phyloP scores from a whole-genome alignment of 768 basidiomycete genomes.

The Termitomyces sp. region DNA sequence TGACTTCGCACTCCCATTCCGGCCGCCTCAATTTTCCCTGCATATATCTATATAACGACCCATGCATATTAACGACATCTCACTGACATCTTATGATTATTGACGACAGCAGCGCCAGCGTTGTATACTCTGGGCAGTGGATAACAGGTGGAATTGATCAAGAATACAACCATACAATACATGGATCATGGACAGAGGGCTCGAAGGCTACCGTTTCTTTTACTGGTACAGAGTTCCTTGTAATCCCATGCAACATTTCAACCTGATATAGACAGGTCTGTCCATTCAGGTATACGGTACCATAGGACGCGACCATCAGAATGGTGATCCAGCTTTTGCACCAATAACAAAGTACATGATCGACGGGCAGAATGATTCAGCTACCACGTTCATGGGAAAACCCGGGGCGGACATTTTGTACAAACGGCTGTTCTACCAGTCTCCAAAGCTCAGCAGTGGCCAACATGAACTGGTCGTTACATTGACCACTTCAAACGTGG shows the following conservation, averaged over 20 bases:
- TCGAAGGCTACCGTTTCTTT: conserved; percentile 3
- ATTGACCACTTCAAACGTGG: conserved; percentile 1
- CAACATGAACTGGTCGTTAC: conserved; percentile 4
- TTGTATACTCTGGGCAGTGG: conserved; percentile 6
- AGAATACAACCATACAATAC: conserved; percentile 1
- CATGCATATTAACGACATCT: background rate
- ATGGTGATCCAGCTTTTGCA: conserved; percentile 7
- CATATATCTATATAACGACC: background rate
- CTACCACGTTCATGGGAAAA: background rate
- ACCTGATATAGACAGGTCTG: background rate
- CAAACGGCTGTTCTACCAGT: conserved; percentile 1
- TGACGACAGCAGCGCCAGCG: conserved; percentile 3
- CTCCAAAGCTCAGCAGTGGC: conserved; percentile 1
- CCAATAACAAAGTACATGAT: conserved; percentile 6
- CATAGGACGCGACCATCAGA: conserved; percentile 7
- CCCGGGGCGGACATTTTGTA: background rate
- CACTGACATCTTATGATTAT: background rate
- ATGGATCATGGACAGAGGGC: conserved; percentile 3
- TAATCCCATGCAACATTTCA: background rate
- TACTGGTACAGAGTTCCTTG: background rate
- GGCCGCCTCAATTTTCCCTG: background rate
- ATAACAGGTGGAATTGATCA: background rate
- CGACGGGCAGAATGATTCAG: conserved; percentile 2
- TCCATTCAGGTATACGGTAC: conserved; percentile 11
- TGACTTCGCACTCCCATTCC: background rate